phyloP scores from a whole-genome alignment of 2,329 filamentous ascomycete species.

The Teratosphaeria nubilosa region DNA sequence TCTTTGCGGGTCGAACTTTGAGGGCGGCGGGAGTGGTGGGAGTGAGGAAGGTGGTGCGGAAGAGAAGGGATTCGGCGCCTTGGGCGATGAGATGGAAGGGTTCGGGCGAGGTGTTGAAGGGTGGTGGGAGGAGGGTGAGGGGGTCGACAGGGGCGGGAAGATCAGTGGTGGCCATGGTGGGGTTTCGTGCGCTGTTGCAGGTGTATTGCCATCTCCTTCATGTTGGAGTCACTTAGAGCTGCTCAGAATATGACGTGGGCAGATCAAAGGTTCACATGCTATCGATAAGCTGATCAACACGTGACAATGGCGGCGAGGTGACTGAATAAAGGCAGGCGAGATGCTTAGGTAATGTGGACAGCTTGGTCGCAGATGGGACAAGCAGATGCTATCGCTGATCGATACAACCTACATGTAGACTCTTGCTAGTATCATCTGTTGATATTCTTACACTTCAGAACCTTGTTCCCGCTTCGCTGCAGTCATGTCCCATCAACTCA shows the following conservation, averaged over 20 bases:
- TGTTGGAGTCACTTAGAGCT: background rate
- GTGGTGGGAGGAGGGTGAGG: conserved; percentile 34
- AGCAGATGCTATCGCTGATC: background rate
- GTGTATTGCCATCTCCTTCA: background rate
- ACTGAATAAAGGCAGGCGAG: background rate
- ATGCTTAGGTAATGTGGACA: background rate
- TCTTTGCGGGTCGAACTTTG: conserved; percentile 84
- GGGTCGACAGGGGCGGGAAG: background rate
- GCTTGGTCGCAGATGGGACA: no score
- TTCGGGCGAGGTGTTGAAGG: conserved; percentile 52
- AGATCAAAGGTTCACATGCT: background rate
- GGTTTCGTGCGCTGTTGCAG: background rate
- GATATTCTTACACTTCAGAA: background rate
- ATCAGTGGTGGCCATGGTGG: background rate
- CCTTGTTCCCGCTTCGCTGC: no score
- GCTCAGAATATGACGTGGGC: background rate
- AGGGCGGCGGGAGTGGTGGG: conserved; percentile 61
- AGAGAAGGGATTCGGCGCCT: conserved; percentile 91
- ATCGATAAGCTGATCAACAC: background rate
- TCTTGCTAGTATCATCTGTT: background rate
- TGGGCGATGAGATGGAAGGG: conserved; percentile 68
- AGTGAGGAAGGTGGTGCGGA: conserved; percentile 70
- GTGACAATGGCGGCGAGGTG: background rate
- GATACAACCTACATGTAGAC: background rate
- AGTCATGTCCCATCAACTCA: background rate